Percentiles rank a stretch among this genome's conserved stretches.
Conservation (phyloP, 805 yeast genomes). For the Groenewaldozyma tartarivorans region DNA sequence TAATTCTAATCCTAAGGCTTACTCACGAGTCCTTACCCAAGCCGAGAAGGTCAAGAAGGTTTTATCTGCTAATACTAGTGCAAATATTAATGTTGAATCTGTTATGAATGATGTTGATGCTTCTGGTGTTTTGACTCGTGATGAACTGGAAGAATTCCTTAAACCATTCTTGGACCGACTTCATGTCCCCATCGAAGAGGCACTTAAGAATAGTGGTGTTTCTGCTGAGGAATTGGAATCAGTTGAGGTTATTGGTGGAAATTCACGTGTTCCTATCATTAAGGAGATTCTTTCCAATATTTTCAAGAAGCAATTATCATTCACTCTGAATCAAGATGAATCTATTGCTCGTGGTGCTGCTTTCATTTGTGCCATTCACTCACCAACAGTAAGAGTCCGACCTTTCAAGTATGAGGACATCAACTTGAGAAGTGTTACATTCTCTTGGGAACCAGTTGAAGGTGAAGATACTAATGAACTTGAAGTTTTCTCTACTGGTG, state of each 20-base stretch:
- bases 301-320: constrained; percentile 78
- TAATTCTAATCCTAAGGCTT: constrained; percentile 86
- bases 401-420: constrained; percentile 97
- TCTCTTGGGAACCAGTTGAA: constrained; percentile 87
- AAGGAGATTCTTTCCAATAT: constrained; percentile 72
- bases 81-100: constrained; percentile 92
- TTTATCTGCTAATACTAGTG: constrained; percentile 87
- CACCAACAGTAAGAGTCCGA: constrained; percentile 97
- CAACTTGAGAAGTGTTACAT: constrained; percentile 86
- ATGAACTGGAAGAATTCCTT: constrained; percentile 84
- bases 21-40: constrained; percentile 82
- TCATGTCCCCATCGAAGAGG: constrained; percentile 66
- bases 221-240: constrained; percentile 69
- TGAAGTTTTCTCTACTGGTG: constrained; percentile 95
- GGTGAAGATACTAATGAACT: constrained; percentile 68
- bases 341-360: constrained; percentile 99
- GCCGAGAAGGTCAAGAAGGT: constrained; percentile 93
- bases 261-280: constrained; percentile 92
- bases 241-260: constrained; percentile 95
- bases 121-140: constrained; percentile 79
- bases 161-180: constrained; percentile 72
- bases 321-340: constrained; percentile 97
- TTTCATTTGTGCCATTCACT: constrained; percentile 96
- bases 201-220: constrained; percentile 72
- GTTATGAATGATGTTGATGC: constrained; percentile 97